Conservation (phyloP, 2,329 filamentous ascomycete genomes). For the Didymella keratinophila region DNA sequence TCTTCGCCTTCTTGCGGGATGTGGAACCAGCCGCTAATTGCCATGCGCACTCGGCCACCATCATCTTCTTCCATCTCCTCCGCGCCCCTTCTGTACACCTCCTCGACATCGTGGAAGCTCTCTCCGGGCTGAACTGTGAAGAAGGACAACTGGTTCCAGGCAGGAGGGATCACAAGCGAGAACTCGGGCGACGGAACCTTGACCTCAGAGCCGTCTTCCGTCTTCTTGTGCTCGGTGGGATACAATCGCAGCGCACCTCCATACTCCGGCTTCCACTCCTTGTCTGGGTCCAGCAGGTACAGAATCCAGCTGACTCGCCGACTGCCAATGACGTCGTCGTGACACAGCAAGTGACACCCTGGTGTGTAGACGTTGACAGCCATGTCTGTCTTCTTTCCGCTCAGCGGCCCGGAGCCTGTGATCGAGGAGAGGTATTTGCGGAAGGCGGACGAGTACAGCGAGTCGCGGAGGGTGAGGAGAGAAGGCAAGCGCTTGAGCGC, state of each 20-base stretch:
- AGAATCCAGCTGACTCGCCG: conserved; percentile 95
- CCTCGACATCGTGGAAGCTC: conserved; percentile 98
- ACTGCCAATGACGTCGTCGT: conserved; percentile 99
- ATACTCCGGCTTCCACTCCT: conserved; percentile 89
- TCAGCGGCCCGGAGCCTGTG: conserved; percentile 85
- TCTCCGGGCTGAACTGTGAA: conserved; percentile 98
- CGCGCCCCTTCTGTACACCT: conserved; percentile 79
- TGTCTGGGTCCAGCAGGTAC: conserved; percentile 92
- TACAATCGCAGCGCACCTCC: conserved; percentile 90
- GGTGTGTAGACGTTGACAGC: conserved; percentile 98
- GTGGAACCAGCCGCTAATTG: conserved; percentile 98
- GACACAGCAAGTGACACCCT: conserved; percentile 92
- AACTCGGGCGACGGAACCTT: conserved; percentile 82
- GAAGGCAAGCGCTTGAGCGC: conserved; percentile 87
- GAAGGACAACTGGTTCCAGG: conserved; percentile 97
- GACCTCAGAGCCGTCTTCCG: conserved; percentile 75
- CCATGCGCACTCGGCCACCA: conserved; percentile 87
- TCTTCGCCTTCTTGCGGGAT: conserved; percentile 95
- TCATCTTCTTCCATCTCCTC: conserved; percentile 70
- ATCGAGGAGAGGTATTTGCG: conserved; percentile 87
- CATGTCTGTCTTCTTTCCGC: conserved; percentile 96
- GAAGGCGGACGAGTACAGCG: conserved; percentile 89
- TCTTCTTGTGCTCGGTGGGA: conserved; percentile 70
- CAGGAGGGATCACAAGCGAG: conserved; percentile 84
- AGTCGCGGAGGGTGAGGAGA: conserved; percentile 89